These are phyloP conservation scores for Hypoxylon sp. DNA, from an alignment of 2,329 filamentous ascomycete genomes.

Conservation along the genomic window DNA sequence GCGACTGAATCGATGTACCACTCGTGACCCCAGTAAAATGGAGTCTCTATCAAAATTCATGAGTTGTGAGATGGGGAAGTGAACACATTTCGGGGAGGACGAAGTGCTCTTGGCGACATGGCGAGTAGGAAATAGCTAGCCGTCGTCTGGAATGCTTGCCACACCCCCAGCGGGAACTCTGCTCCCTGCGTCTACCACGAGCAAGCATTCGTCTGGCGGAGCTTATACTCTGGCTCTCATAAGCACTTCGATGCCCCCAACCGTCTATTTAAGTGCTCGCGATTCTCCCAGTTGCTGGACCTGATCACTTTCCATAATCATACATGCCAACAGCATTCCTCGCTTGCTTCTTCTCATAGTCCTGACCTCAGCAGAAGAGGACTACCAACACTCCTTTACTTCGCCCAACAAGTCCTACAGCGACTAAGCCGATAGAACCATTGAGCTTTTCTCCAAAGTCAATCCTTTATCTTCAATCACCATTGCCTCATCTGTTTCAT, in stretches of 20 bases:
- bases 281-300: constrained; percentile 3
- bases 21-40: background rate
- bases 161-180: constrained; percentile 3
- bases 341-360: constrained; percentile 12
- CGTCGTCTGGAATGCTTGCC: constrained; percentile 34
- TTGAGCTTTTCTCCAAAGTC: background rate
- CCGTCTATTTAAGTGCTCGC: constrained; percentile 24
- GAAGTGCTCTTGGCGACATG: background rate
- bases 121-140: constrained; percentile 11
- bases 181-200: constrained; percentile 5
- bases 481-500: background rate
- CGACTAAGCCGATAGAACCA: background rate
- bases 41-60: background rate
- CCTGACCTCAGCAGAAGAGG: constrained; percentile 2
- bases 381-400: background rate
- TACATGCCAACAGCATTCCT: constrained; percentile 10
- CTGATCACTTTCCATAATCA: background rate
- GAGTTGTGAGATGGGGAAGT: background rate
- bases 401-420: constrained; percentile 2
- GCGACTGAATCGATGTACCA: constrained; percentile 9
- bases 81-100: background rate
- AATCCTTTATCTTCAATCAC: background rate
- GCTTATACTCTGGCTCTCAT: constrained; percentile 14
- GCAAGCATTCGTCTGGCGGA: constrained; percentile 2
- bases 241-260: constrained; percentile 8